These are phyloP conservation scores for Acer yangbiense DNA, from an alignment of 345 rosid species.

Conservation along the genomic window DNA sequence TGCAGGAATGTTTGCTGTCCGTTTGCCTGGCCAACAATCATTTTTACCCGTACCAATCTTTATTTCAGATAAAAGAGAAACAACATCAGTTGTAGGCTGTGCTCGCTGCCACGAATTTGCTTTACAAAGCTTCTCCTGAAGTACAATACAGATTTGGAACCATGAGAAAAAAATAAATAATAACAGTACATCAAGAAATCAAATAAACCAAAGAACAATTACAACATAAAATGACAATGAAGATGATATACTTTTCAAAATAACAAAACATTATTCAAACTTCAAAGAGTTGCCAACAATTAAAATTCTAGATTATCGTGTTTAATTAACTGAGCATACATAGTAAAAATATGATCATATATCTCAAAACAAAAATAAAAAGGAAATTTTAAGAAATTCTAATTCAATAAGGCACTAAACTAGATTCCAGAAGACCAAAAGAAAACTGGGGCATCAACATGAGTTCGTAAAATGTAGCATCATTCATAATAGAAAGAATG, in stretches of 20 bases:
- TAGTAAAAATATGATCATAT: neutral
- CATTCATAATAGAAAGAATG: constrained; percentile 7
- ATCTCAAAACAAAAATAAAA: neutral
- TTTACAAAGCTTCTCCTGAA: constrained; percentile 93
- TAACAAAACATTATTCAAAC: neutral
- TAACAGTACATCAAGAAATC: constrained; percentile 15
- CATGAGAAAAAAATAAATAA: constrained; percentile 10
- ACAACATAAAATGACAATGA: neutral
- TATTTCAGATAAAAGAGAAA: constrained; percentile 95
- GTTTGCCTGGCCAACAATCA: constrained; percentile 85
- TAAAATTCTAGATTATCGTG: neutral
- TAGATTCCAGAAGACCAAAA: neutral
- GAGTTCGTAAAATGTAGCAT: neutral
- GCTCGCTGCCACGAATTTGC: constrained; percentile 97
- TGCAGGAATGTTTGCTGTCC: constrained; percentile 94
- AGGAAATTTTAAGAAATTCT: neutral
- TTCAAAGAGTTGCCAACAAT: neutral
- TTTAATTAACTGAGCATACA: neutral
- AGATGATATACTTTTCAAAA: neutral
- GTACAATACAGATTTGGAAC: constrained; percentile 27
- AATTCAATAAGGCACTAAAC: constrained; percentile 2
- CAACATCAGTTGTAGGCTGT: constrained; percentile 84
- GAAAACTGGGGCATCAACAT: neutral
- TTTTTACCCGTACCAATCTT: constrained; percentile 88
- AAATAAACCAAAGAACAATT: constrained; percentile 3